Evolutionary conservation across 306 rosid genomes (phyloP), one percentile per base, ranked within the genome.

Genomic region (Canavalia ensiformis): DNA sequence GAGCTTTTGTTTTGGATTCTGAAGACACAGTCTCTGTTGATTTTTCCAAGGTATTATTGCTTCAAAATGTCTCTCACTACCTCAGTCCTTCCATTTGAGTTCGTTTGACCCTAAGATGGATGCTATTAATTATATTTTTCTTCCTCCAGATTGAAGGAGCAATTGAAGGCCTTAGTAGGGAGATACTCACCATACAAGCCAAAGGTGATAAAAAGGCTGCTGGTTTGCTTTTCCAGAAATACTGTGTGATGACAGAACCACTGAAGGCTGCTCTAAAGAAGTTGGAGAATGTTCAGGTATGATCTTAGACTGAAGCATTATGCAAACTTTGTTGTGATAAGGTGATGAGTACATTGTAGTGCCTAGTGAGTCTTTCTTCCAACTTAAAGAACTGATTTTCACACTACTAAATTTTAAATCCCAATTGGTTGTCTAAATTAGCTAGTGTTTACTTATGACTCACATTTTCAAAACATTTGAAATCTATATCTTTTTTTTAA

Each of bases 141-240:
- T 74, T 74, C 59, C 65, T 39, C 46, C 74, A 95, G 99, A 82
- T 89, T 86, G 98, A 88, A 81, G 96, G 72, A 71, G 96, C 97
- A 10, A 96, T 95, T 58, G 99, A 95, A 85, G 83, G 93, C 80
- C 70, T 95, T 65, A 91, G 98, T 83, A 88, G 90, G 88, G 97
- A 91, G 87, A 91, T 95, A 64, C 97, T 95, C 65, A 93, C 96
- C 72, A 88, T 90, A 73, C 99, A 95, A 86, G 99, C 98, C 68
- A 87, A 87, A 84, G 98, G 99, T 58, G 94, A 95, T 89, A 95
- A 95, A 84, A 86, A 82, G 83, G 91, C 96, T 34, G 99, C 98
- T 59, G 84, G 87, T 50, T 64, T 87, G 71, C 92, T 95, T 80
- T 94, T 95, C 76, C 86, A 88, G 77, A 93, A 89, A 84, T 83